Evolutionary conservation across 169 alveolate species (phyloP).

Genomic region (Haemoproteus tartakovskyi): DNA sequence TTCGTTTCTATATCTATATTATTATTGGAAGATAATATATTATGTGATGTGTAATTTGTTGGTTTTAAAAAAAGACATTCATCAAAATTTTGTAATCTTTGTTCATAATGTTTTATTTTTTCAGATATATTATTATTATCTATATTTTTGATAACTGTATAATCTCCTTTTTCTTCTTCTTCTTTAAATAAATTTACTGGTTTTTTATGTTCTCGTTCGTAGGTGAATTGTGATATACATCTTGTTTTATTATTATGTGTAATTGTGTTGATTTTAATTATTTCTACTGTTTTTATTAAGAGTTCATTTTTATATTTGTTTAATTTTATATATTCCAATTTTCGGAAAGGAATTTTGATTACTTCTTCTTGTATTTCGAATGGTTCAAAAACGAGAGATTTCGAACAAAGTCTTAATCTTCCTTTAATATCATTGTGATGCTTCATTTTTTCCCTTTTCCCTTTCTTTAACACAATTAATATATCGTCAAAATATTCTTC

Average conservation of each 20-base stretch:
- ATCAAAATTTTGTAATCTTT: constrained; percentile 14
- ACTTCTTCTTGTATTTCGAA: constrained; percentile 73
- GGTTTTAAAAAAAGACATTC: too few relatives aligned
- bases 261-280: constrained; percentile 70
- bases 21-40: too few relatives aligned
- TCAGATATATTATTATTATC: constrained; percentile 35
- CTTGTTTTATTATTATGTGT: constrained; percentile 74
- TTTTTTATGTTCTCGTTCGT: constrained; percentile 23
- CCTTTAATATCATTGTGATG: constrained; percentile 70
- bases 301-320: constrained; percentile 38
- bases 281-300: constrained; percentile 66
- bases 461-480: constrained; percentile 21
- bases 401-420: constrained; percentile 81
- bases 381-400: constrained; percentile 82
- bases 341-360: constrained; percentile 71
- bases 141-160: constrained; percentile 5
- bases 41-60: too few relatives aligned
- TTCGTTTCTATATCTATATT: too few relatives aligned
- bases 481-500: constrained; percentile 78
- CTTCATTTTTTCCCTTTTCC: neutral
- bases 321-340: constrained; percentile 43
- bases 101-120: constrained; percentile 13
- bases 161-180: too few relatives aligned
- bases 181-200: too few relatives aligned
- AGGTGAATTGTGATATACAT: constrained; percentile 69